A percentile compares a stretch with the other conserved stretches of the same genome.
Conservation (phyloP, 2,329 filamentous ascomycete genomes). For the Trichoderma sp. region DNA sequence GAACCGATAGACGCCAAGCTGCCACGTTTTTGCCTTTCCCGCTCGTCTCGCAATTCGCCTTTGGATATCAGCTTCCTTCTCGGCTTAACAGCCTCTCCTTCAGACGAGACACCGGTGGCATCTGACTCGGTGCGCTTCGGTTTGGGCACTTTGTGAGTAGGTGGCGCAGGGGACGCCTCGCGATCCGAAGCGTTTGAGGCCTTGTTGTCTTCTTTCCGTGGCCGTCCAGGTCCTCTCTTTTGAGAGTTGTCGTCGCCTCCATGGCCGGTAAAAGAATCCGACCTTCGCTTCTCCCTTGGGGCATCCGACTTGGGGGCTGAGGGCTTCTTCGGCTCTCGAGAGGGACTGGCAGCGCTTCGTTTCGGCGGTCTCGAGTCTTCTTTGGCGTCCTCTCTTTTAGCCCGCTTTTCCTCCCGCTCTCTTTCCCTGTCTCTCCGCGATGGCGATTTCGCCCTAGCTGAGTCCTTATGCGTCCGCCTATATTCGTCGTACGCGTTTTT, state of each 20-base stretch:
- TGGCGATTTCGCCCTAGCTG: slow-evolving; percentile 51
- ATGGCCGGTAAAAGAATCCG: slow-evolving; percentile 42
- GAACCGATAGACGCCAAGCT: slow-evolving; percentile 61
- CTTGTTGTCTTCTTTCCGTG: slow-evolving; percentile 53
- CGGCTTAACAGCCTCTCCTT: slow-evolving; percentile 58
- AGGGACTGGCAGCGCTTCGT: slow-evolving; percentile 49
- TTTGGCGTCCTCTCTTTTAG: slow-evolving; percentile 44
- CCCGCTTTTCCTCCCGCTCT: slow-evolving; percentile 44
- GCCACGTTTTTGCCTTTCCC: slow-evolving; percentile 57
- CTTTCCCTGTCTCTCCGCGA: slow-evolving; percentile 42
- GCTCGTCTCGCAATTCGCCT: slow-evolving; percentile 58
- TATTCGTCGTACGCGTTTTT: slow-evolving; percentile 71
- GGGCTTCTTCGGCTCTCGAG: slow-evolving; percentile 49
- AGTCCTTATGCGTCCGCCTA: slow-evolving; percentile 51
- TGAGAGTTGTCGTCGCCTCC: slow-evolving; percentile 45
- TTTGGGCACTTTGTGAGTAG: slow-evolving; percentile 49
- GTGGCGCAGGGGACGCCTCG: slow-evolving; percentile 56
- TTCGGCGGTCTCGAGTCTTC: slow-evolving; percentile 46
- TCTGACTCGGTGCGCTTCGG: slow-evolving; percentile 56
- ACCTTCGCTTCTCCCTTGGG: slow-evolving; percentile 50
- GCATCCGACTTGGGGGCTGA: slow-evolving; percentile 39
- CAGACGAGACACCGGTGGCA: slow-evolving; percentile 50
- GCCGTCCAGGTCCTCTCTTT: slow-evolving; percentile 53
- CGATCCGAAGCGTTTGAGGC: slow-evolving; percentile 51
- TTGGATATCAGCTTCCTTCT: slow-evolving; percentile 63